Evolutionary conservation across 768 basidiomycete genomes (phyloP).

Genomic region (Lactarius tabidus): DNA sequence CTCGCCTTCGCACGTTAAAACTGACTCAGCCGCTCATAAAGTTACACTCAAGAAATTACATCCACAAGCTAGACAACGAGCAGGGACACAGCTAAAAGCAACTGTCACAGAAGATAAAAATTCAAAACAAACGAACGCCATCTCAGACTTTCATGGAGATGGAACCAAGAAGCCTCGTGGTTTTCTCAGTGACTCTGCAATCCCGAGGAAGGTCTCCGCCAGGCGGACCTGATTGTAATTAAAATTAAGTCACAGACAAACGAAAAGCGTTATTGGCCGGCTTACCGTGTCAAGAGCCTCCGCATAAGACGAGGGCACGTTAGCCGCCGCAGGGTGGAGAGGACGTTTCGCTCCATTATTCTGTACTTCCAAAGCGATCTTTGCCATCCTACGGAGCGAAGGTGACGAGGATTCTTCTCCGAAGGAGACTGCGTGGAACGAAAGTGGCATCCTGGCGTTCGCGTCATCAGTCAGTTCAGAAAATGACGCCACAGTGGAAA

Average conservation of each 20-base stretch:
- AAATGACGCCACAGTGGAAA: background rate
- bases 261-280: background rate
- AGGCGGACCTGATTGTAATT: too few species aligned
- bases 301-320: constrained; percentile 36
- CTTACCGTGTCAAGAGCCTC: constrained; percentile 35
- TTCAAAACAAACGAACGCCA: too few species aligned
- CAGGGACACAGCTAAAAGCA: too few species aligned
- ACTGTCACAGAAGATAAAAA: too few species aligned
- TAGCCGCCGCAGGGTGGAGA: constrained; percentile 9
- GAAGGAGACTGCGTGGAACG: constrained; percentile 57
- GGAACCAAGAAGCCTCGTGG: too few species aligned
- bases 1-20: too few species aligned
- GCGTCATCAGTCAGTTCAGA: background rate
- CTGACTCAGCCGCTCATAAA: too few species aligned
- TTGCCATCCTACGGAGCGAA: constrained; percentile 48
- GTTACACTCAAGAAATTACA: too few species aligned
- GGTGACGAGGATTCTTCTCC: constrained; percentile 35
- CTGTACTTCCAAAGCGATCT: constrained; percentile 47
- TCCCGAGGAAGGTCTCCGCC: too few species aligned
- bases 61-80: too few species aligned
- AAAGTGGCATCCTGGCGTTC: constrained; percentile 44
- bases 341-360: constrained; percentile 42
- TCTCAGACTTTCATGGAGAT: too few species aligned
- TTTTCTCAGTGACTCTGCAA: too few species aligned
- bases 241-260: background rate